These are phyloP conservation scores for Eremothecium sinecaudum DNA, from an alignment of 1,139 yeast species.

Conservation along the genomic window DNA sequence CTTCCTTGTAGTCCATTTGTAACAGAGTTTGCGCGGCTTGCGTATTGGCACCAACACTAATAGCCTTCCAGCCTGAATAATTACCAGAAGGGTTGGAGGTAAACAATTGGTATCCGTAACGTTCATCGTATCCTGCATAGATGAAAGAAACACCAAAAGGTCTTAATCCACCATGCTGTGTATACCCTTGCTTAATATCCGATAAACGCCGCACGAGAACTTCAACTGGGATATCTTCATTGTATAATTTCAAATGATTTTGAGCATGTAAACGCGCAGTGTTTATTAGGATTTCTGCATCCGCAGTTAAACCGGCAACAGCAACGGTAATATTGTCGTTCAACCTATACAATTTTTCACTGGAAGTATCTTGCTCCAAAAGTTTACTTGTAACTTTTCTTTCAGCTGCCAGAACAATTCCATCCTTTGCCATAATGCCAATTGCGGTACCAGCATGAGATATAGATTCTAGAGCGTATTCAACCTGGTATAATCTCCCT, in stretches of 20 bases:
- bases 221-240: slow-evolving; percentile 89
- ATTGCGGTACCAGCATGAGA: slow-evolving; percentile 97
- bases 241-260: slow-evolving; percentile 70
- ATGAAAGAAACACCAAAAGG: slow-evolving; percentile 97
- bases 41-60: slow-evolving; percentile 92
- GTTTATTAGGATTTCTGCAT: slow-evolving; percentile 85
- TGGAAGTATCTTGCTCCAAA: slow-evolving; percentile 85
- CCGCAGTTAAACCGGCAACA: slow-evolving; percentile 97
- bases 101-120: slow-evolving; percentile 83
- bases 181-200: slow-evolving; percentile 93
- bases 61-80: slow-evolving; percentile 97
- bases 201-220: slow-evolving; percentile 79
- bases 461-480: slow-evolving; percentile 94
- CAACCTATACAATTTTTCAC: slow-evolving; percentile 83
- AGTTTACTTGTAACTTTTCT: slow-evolving; percentile 87
- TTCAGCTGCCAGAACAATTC: slow-evolving; percentile 94
- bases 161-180: slow-evolving; percentile 97
- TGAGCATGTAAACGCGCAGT: slow-evolving; percentile 84
- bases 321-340: slow-evolving; percentile 84
- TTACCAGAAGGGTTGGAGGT: slow-evolving; percentile 97
- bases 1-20: slow-evolving; percentile 91
- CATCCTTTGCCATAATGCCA: slow-evolving; percentile 85
- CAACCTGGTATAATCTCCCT: slow-evolving; percentile 94
- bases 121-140: slow-evolving; percentile 91
- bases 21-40: slow-evolving; percentile 92